Evolutionary conservation across 2,329 filamentous ascomycete species (phyloP).

Genomic region (Pseudopyricularia cyperi): DNA sequence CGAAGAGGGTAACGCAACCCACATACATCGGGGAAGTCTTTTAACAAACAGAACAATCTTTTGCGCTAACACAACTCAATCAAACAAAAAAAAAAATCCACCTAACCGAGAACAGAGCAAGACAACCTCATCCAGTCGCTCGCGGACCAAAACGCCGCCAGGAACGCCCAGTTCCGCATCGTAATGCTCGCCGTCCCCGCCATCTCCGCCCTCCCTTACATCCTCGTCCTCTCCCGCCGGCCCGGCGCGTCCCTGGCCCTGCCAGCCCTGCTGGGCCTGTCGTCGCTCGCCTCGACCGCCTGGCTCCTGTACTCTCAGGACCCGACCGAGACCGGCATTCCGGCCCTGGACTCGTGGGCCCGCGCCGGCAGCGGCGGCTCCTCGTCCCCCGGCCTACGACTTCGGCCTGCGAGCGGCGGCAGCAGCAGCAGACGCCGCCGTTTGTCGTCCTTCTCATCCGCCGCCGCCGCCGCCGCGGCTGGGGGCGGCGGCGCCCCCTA

Average conservation of each 20-base stretch:
- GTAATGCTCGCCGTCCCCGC: slow-evolving; percentile 36
- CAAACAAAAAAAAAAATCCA: not conserved
- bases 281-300: slow-evolving; percentile 48
- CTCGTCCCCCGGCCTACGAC: not conserved
- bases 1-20: slow-evolving; percentile 49
- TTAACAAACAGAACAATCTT: too few species aligned
- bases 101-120: slow-evolving; percentile 36
- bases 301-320: slow-evolving; percentile 47
- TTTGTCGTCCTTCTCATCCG: slow-evolving; percentile 10
- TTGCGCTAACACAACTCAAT: not conserved
- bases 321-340: slow-evolving; percentile 39
- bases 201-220: slow-evolving; percentile 19
- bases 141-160: slow-evolving; percentile 37
- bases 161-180: slow-evolving; percentile 44
- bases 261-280: slow-evolving; percentile 43
- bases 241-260: slow-evolving; percentile 19
- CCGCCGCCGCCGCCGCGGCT: not conserved
- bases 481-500: not conserved
- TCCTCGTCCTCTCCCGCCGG: slow-evolving; percentile 11
- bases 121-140: slow-evolving; percentile 48
- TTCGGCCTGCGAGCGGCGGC: not conserved
- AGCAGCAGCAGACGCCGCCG: slow-evolving; percentile 1
- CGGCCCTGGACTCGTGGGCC: slow-evolving; percentile 30
- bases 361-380: slow-evolving; percentile 5
- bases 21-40: too few species aligned